phyloP scores from a whole-genome alignment of 2,329 filamentous ascomycete species.

The Cladosporium sp. region DNA sequence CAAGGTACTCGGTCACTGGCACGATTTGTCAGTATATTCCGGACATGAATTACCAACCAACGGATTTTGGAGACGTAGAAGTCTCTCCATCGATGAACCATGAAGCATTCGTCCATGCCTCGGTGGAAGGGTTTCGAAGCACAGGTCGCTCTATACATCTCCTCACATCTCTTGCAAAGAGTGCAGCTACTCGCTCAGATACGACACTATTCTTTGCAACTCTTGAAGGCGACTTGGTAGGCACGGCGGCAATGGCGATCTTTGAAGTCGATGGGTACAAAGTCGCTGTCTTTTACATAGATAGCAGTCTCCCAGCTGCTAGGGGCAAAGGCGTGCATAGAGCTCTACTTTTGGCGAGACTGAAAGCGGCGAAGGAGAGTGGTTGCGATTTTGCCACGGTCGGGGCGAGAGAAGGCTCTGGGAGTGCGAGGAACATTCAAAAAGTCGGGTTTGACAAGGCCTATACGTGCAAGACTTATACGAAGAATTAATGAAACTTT shows the following conservation, averaged over 20 bases:
- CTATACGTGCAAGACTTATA: not conserved
- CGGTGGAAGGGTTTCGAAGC: not conserved
- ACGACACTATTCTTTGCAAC: not conserved
- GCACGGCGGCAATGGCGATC: not conserved
- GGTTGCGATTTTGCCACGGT: not conserved
- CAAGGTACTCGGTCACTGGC: not conserved
- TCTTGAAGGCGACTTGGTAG: not conserved
- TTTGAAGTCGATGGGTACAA: not conserved
- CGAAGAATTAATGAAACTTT: not conserved
- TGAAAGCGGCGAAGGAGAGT: not conserved
- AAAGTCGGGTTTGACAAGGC: not conserved
- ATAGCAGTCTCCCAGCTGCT: not conserved
- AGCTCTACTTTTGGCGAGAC: not conserved
- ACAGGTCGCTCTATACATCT: not conserved
- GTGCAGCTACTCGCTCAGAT: not conserved
- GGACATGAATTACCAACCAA: not conserved
- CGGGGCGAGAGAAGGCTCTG: not conserved
- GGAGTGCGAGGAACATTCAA: conserved; percentile 1
- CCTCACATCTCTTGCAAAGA: not conserved
- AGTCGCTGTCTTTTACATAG: not conserved
- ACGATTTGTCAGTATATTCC: not conserved
- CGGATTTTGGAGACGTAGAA: not conserved
- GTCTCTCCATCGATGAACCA: not conserved
- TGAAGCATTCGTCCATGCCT: not conserved
- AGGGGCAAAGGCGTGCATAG: not conserved